Base-by-base conservation (phyloP, 2,329 filamentous ascomycete genomes). In the Pyricularia sp. region DNA sequence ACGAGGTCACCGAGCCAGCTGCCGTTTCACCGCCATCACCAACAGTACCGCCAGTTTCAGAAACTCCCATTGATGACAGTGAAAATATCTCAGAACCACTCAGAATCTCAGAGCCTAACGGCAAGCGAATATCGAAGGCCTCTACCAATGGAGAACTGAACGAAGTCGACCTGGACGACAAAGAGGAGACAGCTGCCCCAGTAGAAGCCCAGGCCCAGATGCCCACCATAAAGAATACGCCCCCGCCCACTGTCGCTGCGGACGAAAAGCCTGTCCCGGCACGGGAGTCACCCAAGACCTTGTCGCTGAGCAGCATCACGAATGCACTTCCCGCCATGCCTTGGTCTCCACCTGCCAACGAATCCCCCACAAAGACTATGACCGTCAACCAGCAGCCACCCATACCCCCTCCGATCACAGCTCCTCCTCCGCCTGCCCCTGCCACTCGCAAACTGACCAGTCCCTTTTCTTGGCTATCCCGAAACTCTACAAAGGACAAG, bases 381-480 rank as follows among this genome's bases (percentile, higher is more conserved):
- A 75, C 42, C 73, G 76, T 64, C 77, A 76, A 68, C 73, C 74
- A 63, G 76, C 76, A n/a, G 76, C 76, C 30, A 74, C 73, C 42
- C 71, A 69, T 11, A 70, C 69, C 26, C 63, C 73, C 72, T 71
- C 72, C 59, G 70, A 67, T 77, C 78, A 70, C 79, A 68, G 76
- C 79, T 58, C 77, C 78, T 28, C 77, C 81, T 64, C 77, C 80
- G 1, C 72, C 75, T 23, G 72, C 75, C 12, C 77, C 75, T 71
- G 2, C 79, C 82, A 72, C 85, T 70, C 84, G 93, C 75, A 97
- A 95, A 78, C 86, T 96, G 69, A 94, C 92, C 10, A 92, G 92
- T 73, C 92, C 91, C n/a, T 96, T 97, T 74, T 88, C 92, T 58
- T 94, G 92, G 89, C 85, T 96, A 58, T 92, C 92, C 36, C 84